Base-by-base conservation (phyloP, 306 rosid genomes). In the Cucurbita pepo region DNA sequence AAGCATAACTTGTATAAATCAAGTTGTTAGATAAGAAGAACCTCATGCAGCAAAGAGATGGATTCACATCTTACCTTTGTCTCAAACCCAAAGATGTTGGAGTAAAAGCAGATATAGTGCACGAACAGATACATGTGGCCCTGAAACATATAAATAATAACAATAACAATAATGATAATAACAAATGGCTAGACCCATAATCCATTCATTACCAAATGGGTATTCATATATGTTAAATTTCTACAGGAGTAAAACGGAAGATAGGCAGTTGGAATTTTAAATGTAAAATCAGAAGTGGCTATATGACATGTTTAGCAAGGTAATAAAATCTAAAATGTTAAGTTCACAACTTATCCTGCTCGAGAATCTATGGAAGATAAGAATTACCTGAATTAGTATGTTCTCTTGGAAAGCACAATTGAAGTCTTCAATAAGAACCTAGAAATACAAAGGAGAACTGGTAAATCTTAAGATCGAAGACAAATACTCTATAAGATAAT, bases 331-430 rank as follows among this genome's bases (percentile, higher is more conserved):
- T 67, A 64, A 74, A 71, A 48, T 77, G 50, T 65, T 30, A 53
- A 45, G 41, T 48, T 70, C 58, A 13, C 57, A 45, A 16, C 53
- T 71, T 41, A 63, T 59, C 51, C 16, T 57, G 19, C 58, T 65
- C 4, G 11, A 70, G 41, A 57, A 19, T 50, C 65, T n/a, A 60
- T 10, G 45, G 71, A 36, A 36, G 44, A 62, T 13, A 22, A 80
- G 74, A 57, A 12, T 77, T 75, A 94, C 96, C 97, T 94, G 98
- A 82, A 94, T 86, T 65, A 94, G 92, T 82, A 94, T 81, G 78
- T 90, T 94, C 79, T 94, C 98, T 86, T 94, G 97, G 80, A 87
- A 82, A 51, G 98, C 98, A 78, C 98, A 94, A 55, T 94, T 94
- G 80, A 88, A 94, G 85, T 94, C 97, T 87, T 94, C 96, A 75